A percentile compares a stretch with the other conserved stretches of the same genome.
Conservation (phyloP, 2,329 filamentous ascomycete species). For the Curvularia lunata region DNA sequence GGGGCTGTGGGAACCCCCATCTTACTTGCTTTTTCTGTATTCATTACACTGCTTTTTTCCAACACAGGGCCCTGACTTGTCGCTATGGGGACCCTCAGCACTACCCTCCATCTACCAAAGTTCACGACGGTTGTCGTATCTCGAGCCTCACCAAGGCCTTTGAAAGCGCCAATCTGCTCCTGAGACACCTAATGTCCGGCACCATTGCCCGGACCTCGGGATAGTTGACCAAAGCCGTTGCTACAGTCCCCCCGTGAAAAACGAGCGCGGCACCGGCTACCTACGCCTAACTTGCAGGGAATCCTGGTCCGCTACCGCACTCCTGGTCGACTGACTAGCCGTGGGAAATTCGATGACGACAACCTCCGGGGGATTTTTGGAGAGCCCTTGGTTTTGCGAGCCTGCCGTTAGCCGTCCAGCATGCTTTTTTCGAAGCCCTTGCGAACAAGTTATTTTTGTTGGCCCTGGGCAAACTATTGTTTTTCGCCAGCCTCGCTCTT, state of each 20-base stretch:
- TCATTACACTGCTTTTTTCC: not conserved
- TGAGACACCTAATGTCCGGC: not conserved
- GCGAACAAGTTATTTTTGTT: not conserved
- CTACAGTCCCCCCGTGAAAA: constrained; percentile 5
- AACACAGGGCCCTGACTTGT: not conserved
- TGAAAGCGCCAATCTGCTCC: not conserved
- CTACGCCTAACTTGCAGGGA: constrained; percentile 3
- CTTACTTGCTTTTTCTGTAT: not conserved
- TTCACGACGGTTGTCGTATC: not conserved
- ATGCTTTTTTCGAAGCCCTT: not conserved
- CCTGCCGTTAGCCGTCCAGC: not conserved
- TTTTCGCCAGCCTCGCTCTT: constrained; percentile 1
- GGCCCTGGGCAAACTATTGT: not conserved
- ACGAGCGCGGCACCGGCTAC: constrained; percentile 14
- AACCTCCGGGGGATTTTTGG: not conserved
- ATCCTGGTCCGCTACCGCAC: not conserved
- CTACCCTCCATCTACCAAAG: not conserved
- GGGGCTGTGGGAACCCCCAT: not conserved
- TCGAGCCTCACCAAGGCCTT: not conserved
- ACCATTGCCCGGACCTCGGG: not conserved
- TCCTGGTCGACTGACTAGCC: constrained; percentile 1
- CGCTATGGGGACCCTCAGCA: not conserved
- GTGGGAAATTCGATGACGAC: constrained; percentile 6
- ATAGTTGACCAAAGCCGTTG: constrained; percentile 7
- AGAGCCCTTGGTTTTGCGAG: not conserved